A percentile compares a stretch with the other conserved stretches of the same genome.
Evolutionary conservation across 179 eudicot species (phyloP).

Genomic region (Spergularia azorica): DNA sequence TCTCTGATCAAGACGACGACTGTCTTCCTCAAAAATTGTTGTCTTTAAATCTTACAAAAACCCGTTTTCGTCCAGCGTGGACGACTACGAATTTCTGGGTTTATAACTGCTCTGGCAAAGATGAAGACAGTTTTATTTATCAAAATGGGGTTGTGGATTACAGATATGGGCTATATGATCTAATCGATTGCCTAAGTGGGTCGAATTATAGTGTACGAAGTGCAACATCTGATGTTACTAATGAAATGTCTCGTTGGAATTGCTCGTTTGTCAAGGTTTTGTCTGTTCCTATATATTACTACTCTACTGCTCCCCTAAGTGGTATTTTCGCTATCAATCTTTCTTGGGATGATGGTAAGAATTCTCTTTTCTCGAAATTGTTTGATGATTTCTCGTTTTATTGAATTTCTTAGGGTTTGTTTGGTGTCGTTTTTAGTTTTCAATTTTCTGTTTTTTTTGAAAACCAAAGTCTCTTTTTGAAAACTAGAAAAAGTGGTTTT

Average conservation of each 20-base stretch:
- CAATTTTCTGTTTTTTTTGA: no score
- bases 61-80: not conserved
- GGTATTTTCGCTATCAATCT: not conserved
- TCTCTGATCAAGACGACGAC: conserved; percentile 5
- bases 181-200: conserved; percentile 19
- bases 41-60: not conserved
- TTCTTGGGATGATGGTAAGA: conserved; percentile 6
- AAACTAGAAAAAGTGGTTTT: no score
- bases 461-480: no score
- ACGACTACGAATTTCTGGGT: not conserved
- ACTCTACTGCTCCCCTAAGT: not conserved
- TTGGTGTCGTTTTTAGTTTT: no score
- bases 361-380: not conserved
- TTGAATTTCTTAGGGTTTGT: no score
- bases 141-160: no score
- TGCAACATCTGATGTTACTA: not conserved
- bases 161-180: not conserved
- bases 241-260: no score
- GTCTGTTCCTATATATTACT: not conserved
- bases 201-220: conserved; percentile 1
- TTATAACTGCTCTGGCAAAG: conserved; percentile 8
- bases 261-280: conserved; percentile 13
- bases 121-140: no score
- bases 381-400: no score
- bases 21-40: conserved; percentile 23